phyloP scores from a whole-genome alignment of 1,284 basidiomycete genomes.

The Pascua sp. region DNA sequence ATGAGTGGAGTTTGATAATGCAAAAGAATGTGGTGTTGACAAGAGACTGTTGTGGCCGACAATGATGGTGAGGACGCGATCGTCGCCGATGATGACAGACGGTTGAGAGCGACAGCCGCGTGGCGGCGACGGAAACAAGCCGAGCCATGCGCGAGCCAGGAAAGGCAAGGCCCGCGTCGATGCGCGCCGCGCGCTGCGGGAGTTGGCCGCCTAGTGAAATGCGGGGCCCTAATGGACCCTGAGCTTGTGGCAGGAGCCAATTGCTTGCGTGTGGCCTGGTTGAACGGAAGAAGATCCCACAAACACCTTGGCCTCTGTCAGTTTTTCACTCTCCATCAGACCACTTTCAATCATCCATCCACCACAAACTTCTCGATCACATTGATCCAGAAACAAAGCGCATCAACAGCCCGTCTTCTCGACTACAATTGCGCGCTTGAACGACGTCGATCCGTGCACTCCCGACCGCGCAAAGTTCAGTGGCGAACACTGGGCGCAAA shows the following conservation, averaged over 20 bases:
- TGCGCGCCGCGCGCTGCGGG: too few relatives aligned
- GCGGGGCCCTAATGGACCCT: too few relatives aligned
- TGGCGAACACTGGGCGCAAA: constrained; percentile 6
- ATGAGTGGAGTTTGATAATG: too few relatives aligned
- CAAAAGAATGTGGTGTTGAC: too few relatives aligned
- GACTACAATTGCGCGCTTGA: constrained; percentile 1
- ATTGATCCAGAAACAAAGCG: not conserved
- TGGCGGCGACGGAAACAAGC: too few relatives aligned
- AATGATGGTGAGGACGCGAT: not conserved
- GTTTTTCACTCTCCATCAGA: constrained; percentile 4
- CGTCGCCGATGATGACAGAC: not conserved
- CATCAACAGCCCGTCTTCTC: not conserved
- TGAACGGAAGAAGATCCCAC: not conserved
- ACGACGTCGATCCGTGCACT: constrained; percentile 6
- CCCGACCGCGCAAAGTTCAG: constrained; percentile 1
- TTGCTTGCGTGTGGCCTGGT: too few relatives aligned
- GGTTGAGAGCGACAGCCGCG: not conserved
- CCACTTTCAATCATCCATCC: constrained; percentile 1
- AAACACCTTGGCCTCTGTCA: not conserved
- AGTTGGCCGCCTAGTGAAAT: too few relatives aligned
- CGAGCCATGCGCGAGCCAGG: too few relatives aligned
- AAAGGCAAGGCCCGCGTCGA: too few relatives aligned
- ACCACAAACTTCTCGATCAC: not conserved
- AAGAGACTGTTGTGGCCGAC: not conserved
- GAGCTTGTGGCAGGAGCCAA: too few relatives aligned